Conservation (phyloP, 202 grass and related monocot genomes). For the Tripidium arundinaceum region DNA sequence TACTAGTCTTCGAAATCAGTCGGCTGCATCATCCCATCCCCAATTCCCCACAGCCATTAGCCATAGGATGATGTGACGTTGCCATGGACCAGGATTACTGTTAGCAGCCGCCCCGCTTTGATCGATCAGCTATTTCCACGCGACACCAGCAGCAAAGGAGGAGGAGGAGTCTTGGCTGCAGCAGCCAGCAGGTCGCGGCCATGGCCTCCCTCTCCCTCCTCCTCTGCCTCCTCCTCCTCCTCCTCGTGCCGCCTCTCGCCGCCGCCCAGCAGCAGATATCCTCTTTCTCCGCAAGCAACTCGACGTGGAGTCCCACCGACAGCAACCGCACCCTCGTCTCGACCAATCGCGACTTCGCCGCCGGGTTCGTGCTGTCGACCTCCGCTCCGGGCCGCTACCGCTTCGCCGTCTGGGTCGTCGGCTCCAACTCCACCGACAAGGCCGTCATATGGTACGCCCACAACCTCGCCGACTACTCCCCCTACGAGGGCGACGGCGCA, state of each 20-base stretch:
- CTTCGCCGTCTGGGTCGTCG: conserved; percentile 68
- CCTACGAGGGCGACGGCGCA: neutral
- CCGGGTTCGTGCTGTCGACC: conserved; percentile 37
- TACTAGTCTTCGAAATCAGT: neutral
- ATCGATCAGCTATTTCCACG: neutral
- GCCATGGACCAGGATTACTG: too few species aligned
- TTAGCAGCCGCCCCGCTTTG: too few species aligned
- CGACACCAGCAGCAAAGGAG: neutral
- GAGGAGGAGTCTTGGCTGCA: neutral
- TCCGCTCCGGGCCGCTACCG: neutral
- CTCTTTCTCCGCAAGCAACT: conserved; percentile 40
- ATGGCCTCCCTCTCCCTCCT: neutral
- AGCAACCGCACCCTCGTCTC: conserved; percentile 51
- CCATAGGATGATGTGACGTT: too few species aligned
- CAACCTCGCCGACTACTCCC: accelerated
- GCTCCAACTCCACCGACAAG: neutral
- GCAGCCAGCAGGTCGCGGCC: neutral
- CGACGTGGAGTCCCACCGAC: conserved; percentile 37
- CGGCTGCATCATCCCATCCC: neutral
- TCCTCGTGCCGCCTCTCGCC: conserved; percentile 8
- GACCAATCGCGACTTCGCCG: conserved; percentile 27
- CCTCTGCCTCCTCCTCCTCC: neutral
- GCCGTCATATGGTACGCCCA: conserved; percentile 50
- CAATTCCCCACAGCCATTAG: neutral
- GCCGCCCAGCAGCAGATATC: neutral